These are phyloP conservation scores for Parasitella parasitica DNA, from an alignment of 371 early-diverging fungal genomes.

Conservation along the genomic window DNA sequence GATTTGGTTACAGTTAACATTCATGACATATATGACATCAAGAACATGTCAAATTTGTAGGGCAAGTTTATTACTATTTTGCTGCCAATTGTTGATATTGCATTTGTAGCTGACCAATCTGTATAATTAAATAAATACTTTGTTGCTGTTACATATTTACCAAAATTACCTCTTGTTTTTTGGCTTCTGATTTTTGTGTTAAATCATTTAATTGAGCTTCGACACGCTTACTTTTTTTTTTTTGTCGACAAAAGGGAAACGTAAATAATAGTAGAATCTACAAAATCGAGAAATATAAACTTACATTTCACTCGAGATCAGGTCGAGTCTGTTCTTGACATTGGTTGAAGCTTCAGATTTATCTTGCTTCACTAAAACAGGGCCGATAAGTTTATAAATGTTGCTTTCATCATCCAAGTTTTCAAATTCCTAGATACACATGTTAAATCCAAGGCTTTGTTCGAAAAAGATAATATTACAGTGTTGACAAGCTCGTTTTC, in stretches of 20 bases:
- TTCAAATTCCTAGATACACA: conserved; percentile 77
- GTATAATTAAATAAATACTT: background rate
- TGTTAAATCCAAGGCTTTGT: background rate
- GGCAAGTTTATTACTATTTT: conserved; percentile 10
- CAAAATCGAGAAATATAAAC: background rate
- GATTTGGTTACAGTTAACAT: background rate
- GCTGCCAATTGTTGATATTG: conserved; percentile 30
- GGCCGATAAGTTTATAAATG: conserved; percentile 94
- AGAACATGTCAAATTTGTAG: conserved; percentile 1
- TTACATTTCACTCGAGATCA: conserved; percentile 88
- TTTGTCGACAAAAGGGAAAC: background rate
- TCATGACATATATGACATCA: conserved; percentile 7
- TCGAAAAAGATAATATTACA: conserved; percentile 35
- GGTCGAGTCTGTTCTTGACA: conserved; percentile 92
- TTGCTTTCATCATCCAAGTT: conserved; percentile 76
- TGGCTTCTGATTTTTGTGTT: conserved; percentile 76
- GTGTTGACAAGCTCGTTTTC: conserved; percentile 93
- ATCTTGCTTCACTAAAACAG: conserved; percentile 94
- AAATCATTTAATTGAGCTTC: conserved; percentile 80
- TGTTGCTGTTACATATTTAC: background rate
- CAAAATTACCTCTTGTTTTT: conserved; percentile 75
- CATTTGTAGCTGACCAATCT: conserved; percentile 36
- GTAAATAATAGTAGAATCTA: background rate
- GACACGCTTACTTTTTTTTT: conserved; percentile 71
- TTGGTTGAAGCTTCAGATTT: conserved; percentile 81